Evolutionary conservation across 2,329 filamentous ascomycete genomes (phyloP), one percentile per base, ranked within the genome.

Genomic region (Pseudocercospora fuligena): DNA sequence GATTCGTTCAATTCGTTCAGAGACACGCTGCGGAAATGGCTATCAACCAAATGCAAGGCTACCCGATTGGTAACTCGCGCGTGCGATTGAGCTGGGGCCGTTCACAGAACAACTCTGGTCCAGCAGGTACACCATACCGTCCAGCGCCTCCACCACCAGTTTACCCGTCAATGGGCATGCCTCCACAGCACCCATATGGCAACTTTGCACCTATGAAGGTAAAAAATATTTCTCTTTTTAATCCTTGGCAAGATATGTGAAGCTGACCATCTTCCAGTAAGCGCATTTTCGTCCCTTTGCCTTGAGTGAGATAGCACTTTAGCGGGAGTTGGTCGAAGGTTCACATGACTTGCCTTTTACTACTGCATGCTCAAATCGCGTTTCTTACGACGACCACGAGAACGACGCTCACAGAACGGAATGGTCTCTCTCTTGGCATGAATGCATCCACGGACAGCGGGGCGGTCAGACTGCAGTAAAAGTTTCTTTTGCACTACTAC

Each of bases 21-120:
- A 93, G 95, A 73, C 95, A 99, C 77, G 95, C 95, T 61, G 95
- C 95, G 14, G 95, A 99, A 84, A 99, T 99, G 95, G 95, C 95
- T 73, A 99, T 99, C 87, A 99, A 99, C 84, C 95, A 99, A 83
- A 99, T 99, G 95, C 95, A 99, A 83, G 95, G 95, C 68, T 99
- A 99, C 80, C 95, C 95, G 25, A 99, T 99, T 76, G 95, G 95
- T 64, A 99, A 99, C 86, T 98, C 94, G 56, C 93, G 95, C 72
- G 95, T 99, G 67, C 93, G 95, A 76, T 88, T 99, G 73, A 97
- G 93, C 80, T 99, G 95, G 95, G 95, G 95, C 70, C 92, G 95
- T 71, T 96, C 92, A 63, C 95, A 99, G 86, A 99, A 98, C 89
- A 99, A 99, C 86, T 98, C 94, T 69, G 95, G 95, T 65, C 90